Evolutionary conservation across 768 basidiomycete genomes (phyloP).

Genomic region (Lactifluus pinguis): DNA sequence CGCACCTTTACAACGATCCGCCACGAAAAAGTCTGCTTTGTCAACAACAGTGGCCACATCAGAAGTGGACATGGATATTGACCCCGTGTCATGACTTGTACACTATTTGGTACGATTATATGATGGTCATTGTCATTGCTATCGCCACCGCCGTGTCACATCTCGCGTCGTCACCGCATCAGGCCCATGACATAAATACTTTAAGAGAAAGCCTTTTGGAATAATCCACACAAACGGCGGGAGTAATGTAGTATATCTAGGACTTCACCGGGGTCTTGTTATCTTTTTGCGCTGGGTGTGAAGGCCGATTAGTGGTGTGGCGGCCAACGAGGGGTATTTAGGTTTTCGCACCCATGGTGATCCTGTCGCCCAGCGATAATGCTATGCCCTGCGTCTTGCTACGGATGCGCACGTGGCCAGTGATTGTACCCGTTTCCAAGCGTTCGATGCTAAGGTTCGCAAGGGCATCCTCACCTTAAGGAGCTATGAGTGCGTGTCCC

Average conservation of each 20-base stretch:
- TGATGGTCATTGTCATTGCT: background rate
- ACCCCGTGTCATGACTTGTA: conserved; percentile 11
- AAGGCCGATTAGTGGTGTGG: background rate
- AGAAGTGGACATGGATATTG: conserved; percentile 15
- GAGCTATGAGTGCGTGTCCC: background rate
- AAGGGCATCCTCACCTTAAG: conserved; percentile 83
- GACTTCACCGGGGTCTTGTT: conserved; percentile 9
- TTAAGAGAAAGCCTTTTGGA: conserved; percentile 7
- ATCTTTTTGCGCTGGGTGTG: conserved; percentile 16
- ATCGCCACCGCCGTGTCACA: background rate
- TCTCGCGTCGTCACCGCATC: background rate
- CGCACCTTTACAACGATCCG: conserved; percentile 7
- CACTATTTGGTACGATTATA: background rate
- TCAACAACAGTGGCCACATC: conserved; percentile 17
- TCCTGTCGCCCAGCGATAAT: conserved; percentile 84
- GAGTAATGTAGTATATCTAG: conserved; percentile 16
- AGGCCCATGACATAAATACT: background rate
- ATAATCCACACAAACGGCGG: background rate
- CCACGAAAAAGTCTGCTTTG: conserved; percentile 14
- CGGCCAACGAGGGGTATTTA: background rate
- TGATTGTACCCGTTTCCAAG: conserved; percentile 70
- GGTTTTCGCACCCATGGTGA: conserved; percentile 47
- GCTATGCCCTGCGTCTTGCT: conserved; percentile 99
- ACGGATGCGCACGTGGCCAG: conserved; percentile 91
- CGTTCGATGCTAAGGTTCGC: conserved; percentile 92